phyloP scores from a whole-genome alignment of 1,284 basidiomycete genomes.

The Singerocomus rubriflavus region DNA sequence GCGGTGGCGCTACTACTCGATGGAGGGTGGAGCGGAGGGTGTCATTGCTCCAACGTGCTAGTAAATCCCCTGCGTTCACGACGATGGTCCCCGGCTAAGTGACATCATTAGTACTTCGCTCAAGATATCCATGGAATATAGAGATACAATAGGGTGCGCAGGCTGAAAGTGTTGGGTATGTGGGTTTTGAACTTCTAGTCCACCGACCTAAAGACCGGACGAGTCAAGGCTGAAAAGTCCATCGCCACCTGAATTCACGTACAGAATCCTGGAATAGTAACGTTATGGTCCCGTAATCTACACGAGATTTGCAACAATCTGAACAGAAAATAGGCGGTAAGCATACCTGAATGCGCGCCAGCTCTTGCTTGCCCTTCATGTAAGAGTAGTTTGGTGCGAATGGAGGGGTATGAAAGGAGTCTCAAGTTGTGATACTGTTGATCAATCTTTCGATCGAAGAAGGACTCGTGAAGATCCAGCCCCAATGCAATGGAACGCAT shows the following conservation, averaged over 20 bases:
- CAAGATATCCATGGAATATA: background rate
- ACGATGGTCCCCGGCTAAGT: conserved; percentile 74
- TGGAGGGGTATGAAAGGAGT: conserved; percentile 71
- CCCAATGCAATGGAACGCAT: conserved; percentile 83
- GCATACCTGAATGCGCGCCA: conserved; percentile 70
- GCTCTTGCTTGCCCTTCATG: conserved; percentile 73
- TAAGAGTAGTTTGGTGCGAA: conserved; percentile 55
- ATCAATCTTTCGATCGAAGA: conserved; percentile 71
- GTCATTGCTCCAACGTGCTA: conserved; percentile 84
- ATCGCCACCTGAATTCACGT: conserved; percentile 17
- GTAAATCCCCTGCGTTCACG: conserved; percentile 79
- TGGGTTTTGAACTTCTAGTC: conserved; percentile 79
- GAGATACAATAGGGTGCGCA: conserved; percentile 69
- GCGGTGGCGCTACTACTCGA: conserved; percentile 73
- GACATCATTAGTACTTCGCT: conserved; percentile 11
- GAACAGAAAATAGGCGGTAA: background rate
- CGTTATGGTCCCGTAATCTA: conserved; percentile 82
- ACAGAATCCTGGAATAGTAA: conserved; percentile 81
- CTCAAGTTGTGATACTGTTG: conserved; percentile 77
- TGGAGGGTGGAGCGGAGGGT: conserved; percentile 77
- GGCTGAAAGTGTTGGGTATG: conserved; percentile 68
- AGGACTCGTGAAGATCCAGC: conserved; percentile 65
- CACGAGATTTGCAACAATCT: conserved; percentile 2
- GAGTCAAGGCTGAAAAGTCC: background rate
- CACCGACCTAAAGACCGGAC: conserved; percentile 56